Base-by-base conservation (phyloP, 2,329 filamentous ascomycete genomes). In the Talaromyces sp. region DNA sequence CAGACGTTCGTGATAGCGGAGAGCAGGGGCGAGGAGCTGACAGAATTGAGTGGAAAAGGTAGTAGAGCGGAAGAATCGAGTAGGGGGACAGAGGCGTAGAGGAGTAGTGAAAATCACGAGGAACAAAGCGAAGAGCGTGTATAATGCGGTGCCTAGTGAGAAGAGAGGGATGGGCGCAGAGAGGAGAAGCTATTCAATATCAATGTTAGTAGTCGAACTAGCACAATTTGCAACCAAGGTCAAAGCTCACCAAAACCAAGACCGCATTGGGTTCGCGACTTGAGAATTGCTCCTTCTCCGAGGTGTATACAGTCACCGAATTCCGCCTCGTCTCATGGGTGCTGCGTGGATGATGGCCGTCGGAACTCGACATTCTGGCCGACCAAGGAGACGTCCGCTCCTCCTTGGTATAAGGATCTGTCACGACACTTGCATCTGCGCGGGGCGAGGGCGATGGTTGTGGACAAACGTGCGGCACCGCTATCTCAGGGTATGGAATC, bases 91-190 rank as follows among this genome's bases (percentile, higher is more conserved):
- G 62, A 86, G 70, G 50, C 82, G 81, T 52, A 87, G 71, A 5
- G 84, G 84, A 43, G 80, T 78, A 49, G 82, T 74, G 53, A 84
- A 63, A 58, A 82, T 63, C 59, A 83, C 78, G 63, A 81, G 75
- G 64, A 85, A 55, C 51, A 85, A 66, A 14, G 81, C 78, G 63
- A 82, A 72, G 59, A 82, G 64, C 19, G 84, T 81, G 76, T 84
- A 87, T 55, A 85, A 61, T 43, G 78, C 75, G 64, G 83, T 81
- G 63, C 79, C 69, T 32, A 83, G 66, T 57, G 84, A 84, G 65
- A 86, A 78, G 7, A 84, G 67, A 13, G 82, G 81, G 64, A 82
- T 81, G 17, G 84, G 80, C 26, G 76, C 71, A 21, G 82, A 83
- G 38, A 85, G 76, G 67, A 80, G 83, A 65, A 85, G 76, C 81